phyloP scores from a whole-genome alignment of 306 rosid species.

The Abrus pulchellus region DNA sequence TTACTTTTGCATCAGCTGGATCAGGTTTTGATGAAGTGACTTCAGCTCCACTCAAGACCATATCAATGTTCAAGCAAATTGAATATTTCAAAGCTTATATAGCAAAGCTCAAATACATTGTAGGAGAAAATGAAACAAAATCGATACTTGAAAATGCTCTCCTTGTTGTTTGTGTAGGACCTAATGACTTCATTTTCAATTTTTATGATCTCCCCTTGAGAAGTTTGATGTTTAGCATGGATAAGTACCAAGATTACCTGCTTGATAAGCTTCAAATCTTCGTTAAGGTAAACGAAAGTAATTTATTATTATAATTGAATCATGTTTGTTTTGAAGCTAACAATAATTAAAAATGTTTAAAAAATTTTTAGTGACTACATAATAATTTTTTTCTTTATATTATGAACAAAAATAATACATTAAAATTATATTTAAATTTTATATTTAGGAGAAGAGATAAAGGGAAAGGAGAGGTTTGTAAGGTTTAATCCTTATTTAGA shows the following conservation, averaged over 20 bases:
- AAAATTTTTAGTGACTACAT: neutral
- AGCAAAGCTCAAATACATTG: constrained; percentile 52
- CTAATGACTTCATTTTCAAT: constrained; percentile 67
- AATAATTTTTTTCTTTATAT: too few relatives aligned
- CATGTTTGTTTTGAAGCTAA: neutral
- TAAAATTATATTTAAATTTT: too few relatives aligned
- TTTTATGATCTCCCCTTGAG: constrained; percentile 65
- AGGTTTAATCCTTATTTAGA: too few relatives aligned
- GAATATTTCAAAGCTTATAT: constrained; percentile 60
- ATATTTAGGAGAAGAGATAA: too few relatives aligned
- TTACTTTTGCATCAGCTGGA: constrained; percentile 70
- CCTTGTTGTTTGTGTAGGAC: constrained; percentile 65
- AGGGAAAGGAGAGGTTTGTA: too few relatives aligned
- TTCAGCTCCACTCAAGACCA: constrained; percentile 25
- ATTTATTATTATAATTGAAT: neutral
- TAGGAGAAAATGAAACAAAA: constrained; percentile 55
- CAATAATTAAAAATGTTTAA: neutral
- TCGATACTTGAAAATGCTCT: constrained; percentile 53
- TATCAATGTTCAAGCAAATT: constrained; percentile 61
- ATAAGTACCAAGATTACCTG: constrained; percentile 67
- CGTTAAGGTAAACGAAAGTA: constrained; percentile 26
- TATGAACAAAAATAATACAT: too few relatives aligned
- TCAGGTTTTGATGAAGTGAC: constrained; percentile 68
- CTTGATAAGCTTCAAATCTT: constrained; percentile 53
- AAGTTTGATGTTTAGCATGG: constrained; percentile 49